Evolutionary conservation across 2,329 filamentous ascomycete species (phyloP).

Genomic region (Pyricularia grisea): DNA sequence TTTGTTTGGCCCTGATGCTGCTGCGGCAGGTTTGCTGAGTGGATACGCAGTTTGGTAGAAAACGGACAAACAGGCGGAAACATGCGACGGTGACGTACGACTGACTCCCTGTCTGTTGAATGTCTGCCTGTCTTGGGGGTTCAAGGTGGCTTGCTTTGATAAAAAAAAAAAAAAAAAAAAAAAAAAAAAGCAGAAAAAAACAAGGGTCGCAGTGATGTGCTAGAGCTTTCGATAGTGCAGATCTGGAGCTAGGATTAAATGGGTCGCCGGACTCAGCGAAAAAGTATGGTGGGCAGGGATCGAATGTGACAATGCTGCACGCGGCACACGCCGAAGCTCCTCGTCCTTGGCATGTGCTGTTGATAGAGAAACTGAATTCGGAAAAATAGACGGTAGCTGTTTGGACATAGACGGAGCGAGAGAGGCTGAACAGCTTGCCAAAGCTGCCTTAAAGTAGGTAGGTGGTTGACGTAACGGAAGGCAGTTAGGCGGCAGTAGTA

Average conservation of each 20-base stretch:
- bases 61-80: not conserved
- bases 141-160: not conserved
- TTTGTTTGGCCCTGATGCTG: not conserved
- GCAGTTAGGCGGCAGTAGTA: not conserved
- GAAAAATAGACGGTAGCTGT: not conserved
- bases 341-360: conserved; percentile 1
- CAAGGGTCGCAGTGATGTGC: not conserved
- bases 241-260: not conserved
- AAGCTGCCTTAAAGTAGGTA: not conserved
- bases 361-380: not conserved
- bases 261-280: not conserved
- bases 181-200: not conserved
- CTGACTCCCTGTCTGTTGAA: not conserved
- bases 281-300: not conserved
- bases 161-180: not conserved
- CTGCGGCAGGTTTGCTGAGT: not conserved
- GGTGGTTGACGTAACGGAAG: not conserved
- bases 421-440: not conserved
- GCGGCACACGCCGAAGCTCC: not conserved
- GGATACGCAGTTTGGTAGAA: not conserved
- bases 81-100: not conserved
- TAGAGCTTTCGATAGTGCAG: not conserved
- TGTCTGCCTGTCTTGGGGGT: not conserved
- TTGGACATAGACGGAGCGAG: not conserved
- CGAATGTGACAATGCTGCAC: not conserved